These are phyloP conservation scores for Typha latifolia DNA, from an alignment of 176 grass and related monocot genomes.

Conservation along the genomic window DNA sequence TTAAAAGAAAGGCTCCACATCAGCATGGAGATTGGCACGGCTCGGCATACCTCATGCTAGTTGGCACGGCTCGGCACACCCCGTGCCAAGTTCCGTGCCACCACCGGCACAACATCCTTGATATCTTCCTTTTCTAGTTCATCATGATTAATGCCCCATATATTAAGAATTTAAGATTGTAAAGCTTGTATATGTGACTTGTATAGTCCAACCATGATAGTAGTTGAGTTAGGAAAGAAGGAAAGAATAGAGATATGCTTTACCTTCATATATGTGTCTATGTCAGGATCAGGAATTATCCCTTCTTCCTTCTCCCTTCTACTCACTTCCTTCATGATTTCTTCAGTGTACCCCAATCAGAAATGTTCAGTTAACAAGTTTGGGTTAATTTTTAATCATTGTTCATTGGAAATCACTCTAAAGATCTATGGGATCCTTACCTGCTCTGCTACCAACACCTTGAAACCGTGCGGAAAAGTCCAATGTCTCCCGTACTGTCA, in stretches of 20 bases:
- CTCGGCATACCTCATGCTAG: too few species aligned
- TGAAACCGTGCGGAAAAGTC: slow-evolving; percentile 27
- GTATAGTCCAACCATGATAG: too few species aligned
- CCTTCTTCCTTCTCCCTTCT: slow-evolving; percentile 27
- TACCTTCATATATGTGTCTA: slow-evolving; percentile 40
- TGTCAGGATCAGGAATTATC: slow-evolving; percentile 29
- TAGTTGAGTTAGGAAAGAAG: neutral
- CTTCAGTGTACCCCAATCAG: slow-evolving; percentile 14
- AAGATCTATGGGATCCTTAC: neutral
- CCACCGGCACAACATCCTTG: too few species aligned
- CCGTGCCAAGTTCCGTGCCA: too few species aligned
- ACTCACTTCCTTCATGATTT: slow-evolving; percentile 20
- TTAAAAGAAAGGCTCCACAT: too few species aligned
- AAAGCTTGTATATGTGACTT: too few species aligned
- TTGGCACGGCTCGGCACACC: too few species aligned
- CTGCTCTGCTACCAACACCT: slow-evolving; percentile 18
- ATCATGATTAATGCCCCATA: too few species aligned
- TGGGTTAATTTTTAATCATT: neutral
- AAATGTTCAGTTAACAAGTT: slow-evolving; percentile 2
- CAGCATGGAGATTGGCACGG: too few species aligned
- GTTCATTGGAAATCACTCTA: neutral
- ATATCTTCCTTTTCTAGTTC: too few species aligned
- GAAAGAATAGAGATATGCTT: slow-evolving; percentile 1
- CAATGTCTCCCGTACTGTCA: slow-evolving; percentile 30
- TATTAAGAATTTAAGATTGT: too few species aligned